These are phyloP conservation scores for Fusarium sp. DNA, from an alignment of 2,329 filamentous ascomycete genomes.

Conservation along the genomic window DNA sequence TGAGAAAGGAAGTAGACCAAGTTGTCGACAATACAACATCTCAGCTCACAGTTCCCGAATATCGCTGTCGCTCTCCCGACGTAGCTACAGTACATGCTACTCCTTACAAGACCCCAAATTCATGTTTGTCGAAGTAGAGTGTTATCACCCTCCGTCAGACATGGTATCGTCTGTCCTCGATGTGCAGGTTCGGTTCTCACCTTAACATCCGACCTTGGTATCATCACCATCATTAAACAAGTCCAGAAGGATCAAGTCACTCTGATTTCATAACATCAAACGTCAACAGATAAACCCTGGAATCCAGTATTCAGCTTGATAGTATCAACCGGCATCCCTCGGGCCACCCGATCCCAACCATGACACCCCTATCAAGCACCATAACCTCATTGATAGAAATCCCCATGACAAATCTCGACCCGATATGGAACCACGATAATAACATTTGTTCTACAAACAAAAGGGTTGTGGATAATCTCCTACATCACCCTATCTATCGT, in stretches of 20 bases:
- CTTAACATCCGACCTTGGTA: background rate
- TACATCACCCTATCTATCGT: background rate
- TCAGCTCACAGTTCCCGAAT: background rate
- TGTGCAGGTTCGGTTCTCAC: background rate
- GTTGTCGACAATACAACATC: background rate
- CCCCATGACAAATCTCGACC: no score
- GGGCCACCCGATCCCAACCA: background rate
- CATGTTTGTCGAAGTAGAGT: background rate
- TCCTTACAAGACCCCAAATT: background rate
- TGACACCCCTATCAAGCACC: background rate
- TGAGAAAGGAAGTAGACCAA: background rate
- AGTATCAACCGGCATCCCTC: background rate
- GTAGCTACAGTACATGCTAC: background rate
- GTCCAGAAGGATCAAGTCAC: background rate
- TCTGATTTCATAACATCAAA: no score
- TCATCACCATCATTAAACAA: background rate
- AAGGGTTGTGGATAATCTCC: no score
- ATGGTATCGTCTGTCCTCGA: background rate
- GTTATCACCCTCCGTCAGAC: background rate
- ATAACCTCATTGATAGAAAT: no score
- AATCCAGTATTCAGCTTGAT: background rate
- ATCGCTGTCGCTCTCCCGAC: background rate
- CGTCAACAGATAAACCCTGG: background rate
- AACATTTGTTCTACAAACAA: no score
- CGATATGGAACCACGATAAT: no score